Base-by-base conservation (phyloP, 148 eudicot genomes). In the Silene latifolia region DNA sequence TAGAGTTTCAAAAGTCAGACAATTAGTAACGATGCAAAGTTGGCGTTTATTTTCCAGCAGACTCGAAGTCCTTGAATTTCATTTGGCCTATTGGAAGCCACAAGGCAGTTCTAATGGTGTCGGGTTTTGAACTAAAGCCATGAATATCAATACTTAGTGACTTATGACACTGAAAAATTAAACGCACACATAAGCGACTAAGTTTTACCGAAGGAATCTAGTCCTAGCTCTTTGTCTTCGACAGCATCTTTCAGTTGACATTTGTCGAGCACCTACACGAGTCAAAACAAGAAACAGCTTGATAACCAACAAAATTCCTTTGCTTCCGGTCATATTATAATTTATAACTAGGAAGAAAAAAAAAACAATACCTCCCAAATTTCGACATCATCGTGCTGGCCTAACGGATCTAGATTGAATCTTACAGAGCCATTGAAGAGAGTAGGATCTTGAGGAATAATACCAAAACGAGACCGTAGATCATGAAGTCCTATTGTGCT, bases 371-470 rank as follows among this genome's bases (percentile, higher is more conserved):
- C 98, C 96, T 93, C 98, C 98, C 96, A 93, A 67, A 93, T 83
- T 56, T 91, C 87, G 72, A 84, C 75, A 42, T 93, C 96, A 15
- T 77, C 72, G 48, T 87, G 93, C 63, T 87, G 88, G 63, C 83
- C 77, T 71, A 92, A 66, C 8, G 96, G 98, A 76, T 93, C 98
- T 82, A 93, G 69, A 81, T 90, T 93, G 84, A 84, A 89, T 82
- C 98, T 85, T 69, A 93, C 96, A n/a, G 93, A 83, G 35, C 98
- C 98, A 66, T 82, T 93, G 69, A 91, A 93, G 63, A 93, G 93
- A 68, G 96, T 93, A 42, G 96, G 96, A 76, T 93, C 98, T 79
- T 93, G 98, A 59, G 98, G 96, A 53, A 93, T 93, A 67, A 90
- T 87, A 64, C 98, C 96, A 69, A 93, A 84, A 11, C 77, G 94